Percentiles rank a stretch among this genome's conserved stretches.
phyloP scores from a whole-genome alignment of 2,329 filamentous ascomycete genomes.

The Colletotrichum coccodes region DNA sequence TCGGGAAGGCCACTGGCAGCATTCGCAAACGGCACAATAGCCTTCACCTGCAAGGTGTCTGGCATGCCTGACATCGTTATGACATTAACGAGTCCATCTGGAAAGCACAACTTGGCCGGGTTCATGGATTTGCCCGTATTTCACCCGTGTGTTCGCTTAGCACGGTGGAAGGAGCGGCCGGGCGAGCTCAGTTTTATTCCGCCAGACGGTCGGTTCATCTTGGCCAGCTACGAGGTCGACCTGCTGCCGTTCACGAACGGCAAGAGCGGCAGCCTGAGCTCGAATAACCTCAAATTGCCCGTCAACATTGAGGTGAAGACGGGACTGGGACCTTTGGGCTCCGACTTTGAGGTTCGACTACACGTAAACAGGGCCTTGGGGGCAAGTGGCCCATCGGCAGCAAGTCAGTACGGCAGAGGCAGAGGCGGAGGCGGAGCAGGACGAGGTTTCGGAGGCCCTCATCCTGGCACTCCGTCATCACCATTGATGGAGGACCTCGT shows the following conservation, averaged over 20 bases:
- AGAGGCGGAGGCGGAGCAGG: constrained; percentile 46
- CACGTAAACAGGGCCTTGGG: constrained; percentile 72
- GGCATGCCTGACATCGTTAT: constrained; percentile 92
- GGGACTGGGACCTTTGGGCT: constrained; percentile 76
- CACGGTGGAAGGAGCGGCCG: constrained; percentile 88
- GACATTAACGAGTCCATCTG: constrained; percentile 81
- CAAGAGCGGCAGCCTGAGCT: constrained; percentile 63
- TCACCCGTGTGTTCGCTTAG: constrained; percentile 91
- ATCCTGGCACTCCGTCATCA: constrained; percentile 64
- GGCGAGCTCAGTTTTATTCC: constrained; percentile 96
- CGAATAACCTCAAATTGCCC: constrained; percentile 80
- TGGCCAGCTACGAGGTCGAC: constrained; percentile 95
- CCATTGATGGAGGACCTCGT: constrained; percentile 80
- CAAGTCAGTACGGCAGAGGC: constrained; percentile 51
- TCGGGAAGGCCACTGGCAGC: constrained; percentile 89
- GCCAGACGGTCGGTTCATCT: constrained; percentile 91
- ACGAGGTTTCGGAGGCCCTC: constrained; percentile 56
- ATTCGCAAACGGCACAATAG: constrained; percentile 90
- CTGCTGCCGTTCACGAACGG: constrained; percentile 77
- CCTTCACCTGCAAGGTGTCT: constrained; percentile 94
- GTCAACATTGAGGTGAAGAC: constrained; percentile 85
- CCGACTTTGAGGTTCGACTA: constrained; percentile 90
- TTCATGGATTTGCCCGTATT: constrained; percentile 92
- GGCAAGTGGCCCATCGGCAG: constrained; percentile 47
- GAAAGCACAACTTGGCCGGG: constrained; percentile 78